These are phyloP conservation scores for Pseudozyma thailandica DNA, from an alignment of 1,284 basidiomycete genomes.

Conservation along the genomic window DNA sequence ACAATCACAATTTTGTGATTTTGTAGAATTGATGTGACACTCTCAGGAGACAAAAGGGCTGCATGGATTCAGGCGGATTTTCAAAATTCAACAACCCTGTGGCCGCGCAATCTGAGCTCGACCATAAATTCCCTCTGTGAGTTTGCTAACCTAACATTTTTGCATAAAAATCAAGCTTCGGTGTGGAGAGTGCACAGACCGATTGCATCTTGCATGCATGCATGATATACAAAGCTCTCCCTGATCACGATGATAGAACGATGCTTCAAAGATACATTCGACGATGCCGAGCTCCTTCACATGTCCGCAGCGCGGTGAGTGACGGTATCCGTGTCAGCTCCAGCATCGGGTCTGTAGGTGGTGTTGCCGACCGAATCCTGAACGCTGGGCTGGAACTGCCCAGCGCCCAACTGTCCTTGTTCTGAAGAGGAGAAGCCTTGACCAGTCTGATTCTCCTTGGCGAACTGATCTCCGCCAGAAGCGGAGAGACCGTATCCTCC, in stretches of 20 bases:
- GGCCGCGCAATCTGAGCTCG: background rate
- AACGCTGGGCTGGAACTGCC: slow-evolving; percentile 41
- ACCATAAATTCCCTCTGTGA: too few species aligned
- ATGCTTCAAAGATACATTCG: background rate
- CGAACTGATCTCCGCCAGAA: slow-evolving; percentile 41
- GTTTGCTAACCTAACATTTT: background rate
- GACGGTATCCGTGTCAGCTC: slow-evolving; percentile 16
- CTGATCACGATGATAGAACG: background rate
- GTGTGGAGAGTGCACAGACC: slow-evolving; percentile 9
- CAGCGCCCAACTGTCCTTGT: slow-evolving; percentile 6
- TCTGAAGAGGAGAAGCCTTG: slow-evolving; percentile 32
- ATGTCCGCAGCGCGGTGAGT: slow-evolving; percentile 25
- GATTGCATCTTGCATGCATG: background rate
- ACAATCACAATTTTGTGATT: slow-evolving; percentile 5
- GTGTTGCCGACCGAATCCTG: slow-evolving; percentile 34
- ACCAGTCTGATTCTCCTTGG: slow-evolving; percentile 41
- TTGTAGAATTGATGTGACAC: too few species aligned
- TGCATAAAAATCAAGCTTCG: background rate
- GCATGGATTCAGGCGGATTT: too few species aligned
- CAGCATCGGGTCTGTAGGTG: slow-evolving; percentile 22
- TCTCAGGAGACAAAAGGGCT: too few species aligned
- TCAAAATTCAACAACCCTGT: background rate
- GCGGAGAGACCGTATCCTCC: slow-evolving; percentile 42
- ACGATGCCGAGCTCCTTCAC: background rate
- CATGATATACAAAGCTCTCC: too few species aligned